Evolutionary conservation across 768 basidiomycete species (phyloP).

Genomic region (Collybia nuda): DNA sequence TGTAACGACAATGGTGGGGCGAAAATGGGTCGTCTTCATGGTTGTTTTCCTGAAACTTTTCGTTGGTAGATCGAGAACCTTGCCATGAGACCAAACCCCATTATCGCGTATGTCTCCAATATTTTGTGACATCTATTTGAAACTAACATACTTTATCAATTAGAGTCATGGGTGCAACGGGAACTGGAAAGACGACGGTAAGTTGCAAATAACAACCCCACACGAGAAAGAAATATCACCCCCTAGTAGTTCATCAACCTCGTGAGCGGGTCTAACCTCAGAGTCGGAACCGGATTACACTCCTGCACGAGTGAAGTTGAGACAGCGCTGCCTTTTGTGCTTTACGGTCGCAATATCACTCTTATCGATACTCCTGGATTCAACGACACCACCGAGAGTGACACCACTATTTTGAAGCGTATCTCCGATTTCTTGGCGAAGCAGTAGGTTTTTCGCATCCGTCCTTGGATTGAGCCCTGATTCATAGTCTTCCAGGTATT

Average conservation of each 20-base stretch:
- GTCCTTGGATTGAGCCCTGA: not conserved
- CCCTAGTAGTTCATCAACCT: not conserved
- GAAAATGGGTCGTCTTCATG: no score
- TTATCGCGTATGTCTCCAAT: no score
- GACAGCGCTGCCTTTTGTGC: slow-evolving; percentile 17
- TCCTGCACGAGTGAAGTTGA: slow-evolving; percentile 2
- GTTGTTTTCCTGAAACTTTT: no score
- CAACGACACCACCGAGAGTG: slow-evolving; percentile 32
- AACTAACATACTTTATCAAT: not conserved
- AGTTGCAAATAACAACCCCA: not conserved
- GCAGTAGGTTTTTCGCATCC: not conserved
- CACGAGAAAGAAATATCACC: not conserved
- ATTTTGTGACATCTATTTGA: no score
- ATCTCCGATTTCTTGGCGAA: slow-evolving; percentile 8
- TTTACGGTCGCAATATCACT: slow-evolving; percentile 25
- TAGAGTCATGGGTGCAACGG: not conserved
- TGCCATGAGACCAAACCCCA: no score
- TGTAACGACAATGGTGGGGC: no score
- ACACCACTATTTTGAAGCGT: slow-evolving; percentile 29
- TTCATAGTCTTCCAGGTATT: slow-evolving; percentile 11
- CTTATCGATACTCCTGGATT: slow-evolving; percentile 42
- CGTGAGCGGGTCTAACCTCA: not conserved
- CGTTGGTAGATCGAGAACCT: no score
- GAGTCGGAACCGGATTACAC: not conserved
- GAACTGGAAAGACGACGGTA: slow-evolving; percentile 1